Percentiles rank a stretch among this genome's conserved stretches.
Evolutionary conservation across 2,329 filamentous ascomycete genomes (phyloP).

Genomic region (Fusarium heterosporum): DNA sequence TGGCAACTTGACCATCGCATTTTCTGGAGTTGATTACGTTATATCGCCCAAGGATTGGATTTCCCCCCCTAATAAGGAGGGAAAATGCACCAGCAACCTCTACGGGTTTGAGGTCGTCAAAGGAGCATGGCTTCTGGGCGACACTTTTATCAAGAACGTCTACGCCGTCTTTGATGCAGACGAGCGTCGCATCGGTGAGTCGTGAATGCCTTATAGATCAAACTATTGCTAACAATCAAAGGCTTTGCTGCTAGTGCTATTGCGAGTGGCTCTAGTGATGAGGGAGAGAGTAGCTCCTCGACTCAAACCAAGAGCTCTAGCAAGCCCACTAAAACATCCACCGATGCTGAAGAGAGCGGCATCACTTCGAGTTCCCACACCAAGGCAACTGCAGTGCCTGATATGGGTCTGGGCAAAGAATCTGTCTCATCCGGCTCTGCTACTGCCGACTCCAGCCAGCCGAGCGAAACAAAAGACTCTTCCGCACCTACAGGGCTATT

Average conservation of each 20-base stretch:
- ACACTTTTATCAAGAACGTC: conserved; percentile 89
- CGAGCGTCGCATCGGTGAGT: conserved; percentile 69
- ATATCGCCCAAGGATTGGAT: conserved; percentile 81
- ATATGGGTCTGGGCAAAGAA: conserved; percentile 44
- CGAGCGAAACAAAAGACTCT: conserved; percentile 43
- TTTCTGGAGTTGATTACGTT: conserved; percentile 74
- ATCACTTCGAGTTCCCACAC: conserved; percentile 29
- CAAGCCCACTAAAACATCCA: conserved; percentile 31
- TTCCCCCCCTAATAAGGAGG: conserved; percentile 56
- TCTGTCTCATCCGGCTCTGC: conserved; percentile 40
- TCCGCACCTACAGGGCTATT: conserved; percentile 34
- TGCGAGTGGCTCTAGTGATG: conserved; percentile 17
- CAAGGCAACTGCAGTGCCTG: conserved; percentile 29
- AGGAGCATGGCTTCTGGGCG: conserved; percentile 82
- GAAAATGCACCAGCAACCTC: conserved; percentile 76
- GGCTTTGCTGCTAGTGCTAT: conserved; percentile 42
- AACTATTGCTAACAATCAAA: conserved; percentile 26
- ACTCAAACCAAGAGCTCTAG: conserved; percentile 23
- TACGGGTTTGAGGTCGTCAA: conserved; percentile 76
- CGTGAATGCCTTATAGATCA: accelerated
- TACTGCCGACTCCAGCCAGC: conserved; percentile 29
- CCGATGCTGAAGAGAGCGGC: conserved; percentile 24
- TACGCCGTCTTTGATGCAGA: conserved; percentile 88
- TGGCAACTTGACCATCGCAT: conserved; percentile 70
- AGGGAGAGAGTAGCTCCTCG: conserved; percentile 16